phyloP scores from a whole-genome alignment of 306 rosid genomes.

The Begonia loranthoides region DNA sequence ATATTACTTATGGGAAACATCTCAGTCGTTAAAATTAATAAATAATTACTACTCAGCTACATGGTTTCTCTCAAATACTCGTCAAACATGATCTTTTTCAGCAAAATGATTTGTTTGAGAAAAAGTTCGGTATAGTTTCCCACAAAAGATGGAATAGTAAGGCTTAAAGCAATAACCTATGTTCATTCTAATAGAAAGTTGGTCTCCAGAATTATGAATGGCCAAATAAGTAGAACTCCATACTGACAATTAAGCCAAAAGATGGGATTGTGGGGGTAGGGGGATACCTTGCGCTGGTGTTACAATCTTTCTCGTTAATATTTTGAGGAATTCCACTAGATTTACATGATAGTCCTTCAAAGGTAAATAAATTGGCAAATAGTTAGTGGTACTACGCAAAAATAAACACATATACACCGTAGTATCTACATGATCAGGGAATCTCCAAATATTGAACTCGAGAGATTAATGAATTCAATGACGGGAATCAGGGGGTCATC shows the following conservation, averaged over 20 bases:
- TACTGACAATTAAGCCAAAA: slow-evolving; percentile 9
- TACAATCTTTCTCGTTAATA: slow-evolving; percentile 36
- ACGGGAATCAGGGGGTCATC: neutral
- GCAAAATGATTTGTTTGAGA: too few species aligned
- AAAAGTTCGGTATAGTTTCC: too few species aligned
- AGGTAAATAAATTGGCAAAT: slow-evolving; percentile 12
- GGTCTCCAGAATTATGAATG: neutral
- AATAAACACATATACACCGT: neutral
- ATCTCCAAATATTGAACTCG: too few species aligned
- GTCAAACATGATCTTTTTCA: too few species aligned
- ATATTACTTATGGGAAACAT: too few species aligned
- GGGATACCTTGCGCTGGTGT: slow-evolving; percentile 47
- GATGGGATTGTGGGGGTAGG: slow-evolving; percentile 3
- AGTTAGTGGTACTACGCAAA: neutral
- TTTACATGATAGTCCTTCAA: slow-evolving; percentile 56
- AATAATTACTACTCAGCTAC: too few species aligned
- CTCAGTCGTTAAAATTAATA: too few species aligned
- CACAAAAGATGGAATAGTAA: too few species aligned
- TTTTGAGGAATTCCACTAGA: slow-evolving; percentile 27
- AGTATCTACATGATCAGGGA: neutral
- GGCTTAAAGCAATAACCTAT: too few species aligned
- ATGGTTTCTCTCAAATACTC: too few species aligned
- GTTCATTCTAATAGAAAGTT: neutral
- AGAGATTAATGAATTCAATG: neutral
- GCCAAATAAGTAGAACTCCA: slow-evolving; percentile 1